Conservation (phyloP, 2,329 filamentous ascomycete species). For the Phyllosticta ampelicida region DNA sequence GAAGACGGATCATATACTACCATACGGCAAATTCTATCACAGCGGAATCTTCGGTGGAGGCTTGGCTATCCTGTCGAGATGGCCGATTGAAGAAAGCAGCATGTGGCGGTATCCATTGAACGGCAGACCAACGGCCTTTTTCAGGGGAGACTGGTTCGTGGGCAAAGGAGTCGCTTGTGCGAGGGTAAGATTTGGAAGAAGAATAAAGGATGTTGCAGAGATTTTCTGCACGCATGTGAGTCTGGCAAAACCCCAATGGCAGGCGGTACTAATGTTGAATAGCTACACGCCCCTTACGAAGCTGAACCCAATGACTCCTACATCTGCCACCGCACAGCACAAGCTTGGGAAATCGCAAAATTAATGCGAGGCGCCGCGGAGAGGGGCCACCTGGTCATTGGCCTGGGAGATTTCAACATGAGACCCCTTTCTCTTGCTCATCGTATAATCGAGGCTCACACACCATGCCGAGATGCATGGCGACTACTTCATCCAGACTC, state of each 20-base stretch:
- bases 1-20: constrained; percentile 62
- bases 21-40: constrained; percentile 87
- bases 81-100: constrained; percentile 81
- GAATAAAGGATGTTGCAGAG: constrained; percentile 58
- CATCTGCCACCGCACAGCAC: constrained; percentile 77
- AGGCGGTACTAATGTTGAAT: neutral
- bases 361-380: constrained; percentile 72
- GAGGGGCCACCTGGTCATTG: constrained; percentile 72
- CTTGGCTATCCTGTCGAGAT: constrained; percentile 77
- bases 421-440: constrained; percentile 77
- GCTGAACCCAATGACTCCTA: constrained; percentile 71
- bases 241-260: neutral
- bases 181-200: constrained; percentile 59
- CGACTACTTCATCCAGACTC: constrained; percentile 72
- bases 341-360: constrained; percentile 92
- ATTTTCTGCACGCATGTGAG: constrained; percentile 82
- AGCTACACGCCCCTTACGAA: constrained; percentile 80
- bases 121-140: constrained; percentile 86
- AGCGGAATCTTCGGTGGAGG: constrained; percentile 84
- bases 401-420: constrained; percentile 94
- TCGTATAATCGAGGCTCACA: constrained; percentile 66
- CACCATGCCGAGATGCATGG: constrained; percentile 76
- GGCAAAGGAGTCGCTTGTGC: constrained; percentile 89
- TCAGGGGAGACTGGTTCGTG: constrained; percentile 90
- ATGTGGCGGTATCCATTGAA: constrained; percentile 88